phyloP scores from a whole-genome alignment of 2,329 filamentous ascomycete genomes.

The Ophiostoma australiae region DNA sequence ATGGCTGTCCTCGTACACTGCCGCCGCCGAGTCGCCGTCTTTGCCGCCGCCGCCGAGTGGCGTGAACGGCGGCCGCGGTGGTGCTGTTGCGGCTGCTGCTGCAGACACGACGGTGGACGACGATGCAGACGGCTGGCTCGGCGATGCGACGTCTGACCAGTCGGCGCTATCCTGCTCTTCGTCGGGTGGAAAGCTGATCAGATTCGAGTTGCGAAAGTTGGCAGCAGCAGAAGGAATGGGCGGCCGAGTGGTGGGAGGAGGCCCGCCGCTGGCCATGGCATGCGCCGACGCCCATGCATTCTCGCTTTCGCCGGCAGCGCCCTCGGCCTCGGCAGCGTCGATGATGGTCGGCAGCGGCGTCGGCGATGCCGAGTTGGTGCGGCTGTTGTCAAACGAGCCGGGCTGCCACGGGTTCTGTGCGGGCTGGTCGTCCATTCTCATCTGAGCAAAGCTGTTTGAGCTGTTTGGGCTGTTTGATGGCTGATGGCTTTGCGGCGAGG shows the following conservation, averaged over 20 bases:
- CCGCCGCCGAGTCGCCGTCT: background rate
- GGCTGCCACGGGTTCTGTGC: conserved; percentile 45
- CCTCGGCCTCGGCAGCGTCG: conserved; percentile 32
- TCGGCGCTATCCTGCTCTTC: conserved; percentile 39
- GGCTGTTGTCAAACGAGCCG: conserved; percentile 33
- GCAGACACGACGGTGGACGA: background rate
- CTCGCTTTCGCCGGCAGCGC: conserved; percentile 28
- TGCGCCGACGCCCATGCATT: conserved; percentile 37
- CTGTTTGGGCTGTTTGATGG: conserved; percentile 26
- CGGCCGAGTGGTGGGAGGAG: background rate
- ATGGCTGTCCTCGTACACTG: conserved; percentile 28
- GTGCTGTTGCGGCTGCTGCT: conserved; percentile 23
- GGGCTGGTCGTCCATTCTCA: conserved; percentile 41
- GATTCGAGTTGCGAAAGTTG: conserved; percentile 25
- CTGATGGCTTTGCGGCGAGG: conserved; percentile 20
- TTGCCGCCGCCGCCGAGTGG: background rate
- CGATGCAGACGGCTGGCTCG: conserved; percentile 29
- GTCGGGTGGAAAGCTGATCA: conserved; percentile 34
- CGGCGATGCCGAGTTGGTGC: conserved; percentile 31
- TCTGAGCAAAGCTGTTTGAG: conserved; percentile 39
- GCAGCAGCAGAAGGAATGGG: background rate
- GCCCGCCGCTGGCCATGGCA: background rate
- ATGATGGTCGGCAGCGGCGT: conserved; percentile 24
- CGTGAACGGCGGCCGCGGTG: conserved; percentile 25
- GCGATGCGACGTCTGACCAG: conserved; percentile 38